Percentiles rank a stretch among this genome's conserved stretches.
phyloP scores from a whole-genome alignment of 768 basidiomycete species.

The Tricholoma furcatifolium region DNA sequence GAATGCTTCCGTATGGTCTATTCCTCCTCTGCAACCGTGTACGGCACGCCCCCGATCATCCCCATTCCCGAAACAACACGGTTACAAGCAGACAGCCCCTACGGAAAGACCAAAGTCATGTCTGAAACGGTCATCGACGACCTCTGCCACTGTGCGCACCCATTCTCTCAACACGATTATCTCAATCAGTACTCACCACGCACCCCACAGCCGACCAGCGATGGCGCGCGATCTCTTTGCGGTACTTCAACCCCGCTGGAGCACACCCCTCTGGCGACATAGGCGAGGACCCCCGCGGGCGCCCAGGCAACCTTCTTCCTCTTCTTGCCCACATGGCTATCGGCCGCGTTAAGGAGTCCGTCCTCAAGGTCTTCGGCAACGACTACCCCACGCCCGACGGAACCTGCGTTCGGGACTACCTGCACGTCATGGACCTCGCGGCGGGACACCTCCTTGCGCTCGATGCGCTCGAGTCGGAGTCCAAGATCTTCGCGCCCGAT shows the following conservation, averaged over 20 bases:
- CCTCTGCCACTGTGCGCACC: conserved; percentile 66
- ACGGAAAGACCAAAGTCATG: conserved; percentile 97
- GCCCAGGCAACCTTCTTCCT: conserved; percentile 93
- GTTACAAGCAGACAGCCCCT: conserved; percentile 86
- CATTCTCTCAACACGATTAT: background rate
- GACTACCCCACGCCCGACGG: conserved; percentile 97
- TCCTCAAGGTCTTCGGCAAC: conserved; percentile 88
- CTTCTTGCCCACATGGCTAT: conserved; percentile 93
- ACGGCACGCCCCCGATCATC: conserved; percentile 88
- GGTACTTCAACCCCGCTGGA: conserved; percentile 99
- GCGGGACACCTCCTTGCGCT: conserved; percentile 90
- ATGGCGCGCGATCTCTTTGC: conserved; percentile 84
- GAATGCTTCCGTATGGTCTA: conserved; percentile 89
- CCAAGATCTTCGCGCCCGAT: conserved; percentile 57
- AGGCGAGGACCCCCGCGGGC: conserved; percentile 95
- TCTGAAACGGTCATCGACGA: conserved; percentile 88
- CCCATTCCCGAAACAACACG: conserved; percentile 94
- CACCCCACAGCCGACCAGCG: conserved; percentile 54
- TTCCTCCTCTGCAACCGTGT: conserved; percentile 97
- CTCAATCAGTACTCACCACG: background rate
- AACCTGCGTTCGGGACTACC: conserved; percentile 96
- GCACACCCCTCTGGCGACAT: conserved; percentile 94
- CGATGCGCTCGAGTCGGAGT: conserved; percentile 69
- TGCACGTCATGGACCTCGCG: conserved; percentile 94
- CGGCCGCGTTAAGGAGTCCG: conserved; percentile 73